Evolutionary conservation across 164 flowering plant genomes (phyloP), one percentile per base, ranked within the genome.

Genomic region (Brasenia schreberi): DNA sequence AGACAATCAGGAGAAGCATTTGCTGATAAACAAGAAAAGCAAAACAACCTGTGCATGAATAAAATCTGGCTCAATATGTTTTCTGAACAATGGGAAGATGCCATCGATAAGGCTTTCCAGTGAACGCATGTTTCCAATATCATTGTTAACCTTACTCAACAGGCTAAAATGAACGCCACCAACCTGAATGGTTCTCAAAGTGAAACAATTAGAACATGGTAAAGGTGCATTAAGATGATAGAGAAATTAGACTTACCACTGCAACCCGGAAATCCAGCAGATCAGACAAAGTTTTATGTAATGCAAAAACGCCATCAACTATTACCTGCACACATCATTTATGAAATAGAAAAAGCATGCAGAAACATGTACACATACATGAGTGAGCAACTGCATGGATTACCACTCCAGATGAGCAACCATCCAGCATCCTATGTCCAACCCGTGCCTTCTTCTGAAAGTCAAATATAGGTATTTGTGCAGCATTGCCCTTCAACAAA

Each of bases 161-260:
- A 95, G 89, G 70, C 93, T 91, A 78, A 95, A 92, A 82, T 95
- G 91, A 78, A 95, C 96, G 70, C 99, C 97, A 66, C 99, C 99
- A 79, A 95, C 99, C 99, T 92, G 79, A 68, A 66, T 18, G 61
- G 68, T 42, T 69, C 72, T 23, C 53, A 45, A 9, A 60, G 27
- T 60, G 63, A 60, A 60, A 19, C 11, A 60, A 3, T 17, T 6
- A 60, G 9, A 60, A 5, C 9, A 5, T 9, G 7, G n/a, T 60
- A 7, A 60, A 60, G 5, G 0, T 17, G 19, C 19, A 43, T 58
- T 7, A 19, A 64, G 17, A 49, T 63, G 16, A 60, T 60, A 60
- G 60, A 66, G 44, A 64, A 58, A 68, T 59, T 64, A 62, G 63
- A 64, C 16, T 75, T 88, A 95, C 99, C 89, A 95, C 99, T 66